Conservation (phyloP, 768 basidiomycete species). For the Obba rivulosa region DNA sequence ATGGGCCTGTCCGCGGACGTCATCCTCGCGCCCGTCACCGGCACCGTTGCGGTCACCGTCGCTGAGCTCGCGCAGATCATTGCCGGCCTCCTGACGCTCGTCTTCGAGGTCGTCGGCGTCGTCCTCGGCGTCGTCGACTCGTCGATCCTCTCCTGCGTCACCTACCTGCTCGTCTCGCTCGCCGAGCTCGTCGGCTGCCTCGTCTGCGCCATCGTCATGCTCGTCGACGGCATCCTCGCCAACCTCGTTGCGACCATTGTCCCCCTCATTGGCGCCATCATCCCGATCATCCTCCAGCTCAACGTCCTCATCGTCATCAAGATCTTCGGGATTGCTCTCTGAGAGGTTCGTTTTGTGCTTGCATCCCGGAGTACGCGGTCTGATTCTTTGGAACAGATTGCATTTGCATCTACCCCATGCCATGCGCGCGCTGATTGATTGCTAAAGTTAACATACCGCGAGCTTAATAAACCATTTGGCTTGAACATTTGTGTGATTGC, state of each 20-base stretch:
- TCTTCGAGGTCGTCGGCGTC: conserved; percentile 22
- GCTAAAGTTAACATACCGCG: too few relatives aligned
- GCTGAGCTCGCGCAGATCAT: conserved; percentile 21
- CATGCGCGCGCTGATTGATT: too few relatives aligned
- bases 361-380: too few relatives aligned
- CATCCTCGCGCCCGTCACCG: conserved; percentile 22
- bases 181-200: conserved; percentile 20
- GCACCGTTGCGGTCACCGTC: conserved; percentile 21
- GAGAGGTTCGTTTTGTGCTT: not conserved
- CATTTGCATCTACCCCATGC: too few relatives aligned
- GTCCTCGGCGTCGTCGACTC: conserved; percentile 18
- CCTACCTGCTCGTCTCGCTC: conserved; percentile 17
- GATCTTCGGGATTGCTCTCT: conserved; percentile 18
- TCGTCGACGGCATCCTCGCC: conserved; percentile 16
- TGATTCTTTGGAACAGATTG: too few relatives aligned
- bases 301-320: conserved; percentile 15
- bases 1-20: conserved; percentile 15
- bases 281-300: conserved; percentile 19
- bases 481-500: too few relatives aligned
- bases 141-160: conserved; percentile 11
- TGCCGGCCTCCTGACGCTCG: conserved; percentile 16
- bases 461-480: too few relatives aligned
- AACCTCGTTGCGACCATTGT: conserved; percentile 20
- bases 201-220: conserved; percentile 16
- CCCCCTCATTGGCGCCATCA: conserved; percentile 15